Conservation (phyloP, 768 basidiomycete genomes). For the Lactarius hatsudake region DNA sequence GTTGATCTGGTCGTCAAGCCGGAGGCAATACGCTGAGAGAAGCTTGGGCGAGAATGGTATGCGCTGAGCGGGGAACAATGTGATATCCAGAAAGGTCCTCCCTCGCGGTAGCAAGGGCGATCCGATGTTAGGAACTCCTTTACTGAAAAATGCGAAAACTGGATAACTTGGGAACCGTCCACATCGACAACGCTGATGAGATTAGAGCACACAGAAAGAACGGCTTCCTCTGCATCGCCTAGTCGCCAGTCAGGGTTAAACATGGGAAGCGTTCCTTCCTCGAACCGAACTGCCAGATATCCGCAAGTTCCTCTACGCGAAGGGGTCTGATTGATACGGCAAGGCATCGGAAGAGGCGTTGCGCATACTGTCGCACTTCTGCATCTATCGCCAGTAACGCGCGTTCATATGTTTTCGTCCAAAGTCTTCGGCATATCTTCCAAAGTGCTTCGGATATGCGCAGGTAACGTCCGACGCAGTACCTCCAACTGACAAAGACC, state of each 20-base stretch:
- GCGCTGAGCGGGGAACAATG: background rate
- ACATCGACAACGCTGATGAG: slow-evolving; percentile 1
- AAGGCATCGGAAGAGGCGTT: slow-evolving; percentile 12
- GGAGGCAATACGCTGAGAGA: background rate
- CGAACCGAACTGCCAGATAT: slow-evolving; percentile 6
- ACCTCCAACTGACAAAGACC: slow-evolving; percentile 1
- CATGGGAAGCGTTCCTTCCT: background rate
- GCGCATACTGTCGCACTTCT: background rate
- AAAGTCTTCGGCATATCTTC: background rate
- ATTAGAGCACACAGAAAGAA: slow-evolving; percentile 1
- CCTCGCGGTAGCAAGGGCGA: background rate
- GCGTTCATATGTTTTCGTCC: slow-evolving; percentile 1
- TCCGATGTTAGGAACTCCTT: slow-evolving; percentile 10
- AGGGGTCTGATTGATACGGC: background rate
- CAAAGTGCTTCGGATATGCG: background rate
- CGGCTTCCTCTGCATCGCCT: background rate
- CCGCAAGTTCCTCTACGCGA: slow-evolving; percentile 4
- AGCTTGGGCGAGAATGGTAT: background rate
- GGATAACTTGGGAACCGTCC: background rate
- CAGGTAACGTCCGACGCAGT: background rate
- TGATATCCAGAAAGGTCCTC: background rate
- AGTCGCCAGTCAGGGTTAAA: slow-evolving; percentile 6
- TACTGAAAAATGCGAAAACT: slow-evolving; percentile 17
- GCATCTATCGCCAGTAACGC: background rate
- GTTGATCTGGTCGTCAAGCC: background rate